phyloP scores from a whole-genome alignment of 768 basidiomycete species.

The Xerocomellus intermedius region DNA sequence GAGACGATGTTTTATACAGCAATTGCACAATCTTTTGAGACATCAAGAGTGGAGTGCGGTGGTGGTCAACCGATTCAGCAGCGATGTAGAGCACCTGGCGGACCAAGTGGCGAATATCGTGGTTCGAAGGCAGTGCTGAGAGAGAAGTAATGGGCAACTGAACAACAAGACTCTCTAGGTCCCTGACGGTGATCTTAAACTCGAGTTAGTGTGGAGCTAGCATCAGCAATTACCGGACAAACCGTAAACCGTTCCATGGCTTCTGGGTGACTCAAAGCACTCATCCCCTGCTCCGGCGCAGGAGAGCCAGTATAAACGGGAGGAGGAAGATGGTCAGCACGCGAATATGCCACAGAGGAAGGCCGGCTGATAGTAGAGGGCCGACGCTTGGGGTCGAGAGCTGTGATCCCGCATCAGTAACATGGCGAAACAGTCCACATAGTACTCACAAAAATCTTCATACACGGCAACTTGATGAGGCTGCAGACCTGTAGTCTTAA shows the following conservation, averaged over 20 bases:
- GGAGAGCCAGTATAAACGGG: constrained; percentile 62
- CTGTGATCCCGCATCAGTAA: constrained; percentile 29
- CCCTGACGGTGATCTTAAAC: constrained; percentile 37
- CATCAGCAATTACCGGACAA: constrained; percentile 24
- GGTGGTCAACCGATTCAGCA: constrained; percentile 73
- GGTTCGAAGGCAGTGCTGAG: constrained; percentile 70
- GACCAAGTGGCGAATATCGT: constrained; percentile 83
- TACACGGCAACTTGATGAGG: constrained; percentile 84
- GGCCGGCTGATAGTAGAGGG: constrained; percentile 56
- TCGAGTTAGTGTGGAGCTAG: constrained; percentile 2
- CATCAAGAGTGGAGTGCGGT: constrained; percentile 86
- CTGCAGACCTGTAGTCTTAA: constrained; percentile 81
- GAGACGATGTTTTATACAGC: constrained; percentile 83
- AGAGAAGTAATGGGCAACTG: constrained; percentile 75
- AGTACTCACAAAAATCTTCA: constrained; percentile 81
- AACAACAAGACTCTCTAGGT: constrained; percentile 77
- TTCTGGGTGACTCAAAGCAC: constrained; percentile 68
- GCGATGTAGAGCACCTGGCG: constrained; percentile 81
- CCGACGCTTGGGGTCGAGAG: constrained; percentile 57
- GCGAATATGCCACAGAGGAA: constrained; percentile 67
- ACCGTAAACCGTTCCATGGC: constrained; percentile 88
- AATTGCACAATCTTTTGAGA: constrained; percentile 97
- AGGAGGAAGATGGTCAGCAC: constrained; percentile 41
- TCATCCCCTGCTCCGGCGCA: constrained; percentile 49
- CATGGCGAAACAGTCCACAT: neutral